Evolutionary conservation across 2,329 filamentous ascomycete genomes (phyloP), one percentile per base, ranked within the genome.

Genomic region (Trichoderma brevicompactum): DNA sequence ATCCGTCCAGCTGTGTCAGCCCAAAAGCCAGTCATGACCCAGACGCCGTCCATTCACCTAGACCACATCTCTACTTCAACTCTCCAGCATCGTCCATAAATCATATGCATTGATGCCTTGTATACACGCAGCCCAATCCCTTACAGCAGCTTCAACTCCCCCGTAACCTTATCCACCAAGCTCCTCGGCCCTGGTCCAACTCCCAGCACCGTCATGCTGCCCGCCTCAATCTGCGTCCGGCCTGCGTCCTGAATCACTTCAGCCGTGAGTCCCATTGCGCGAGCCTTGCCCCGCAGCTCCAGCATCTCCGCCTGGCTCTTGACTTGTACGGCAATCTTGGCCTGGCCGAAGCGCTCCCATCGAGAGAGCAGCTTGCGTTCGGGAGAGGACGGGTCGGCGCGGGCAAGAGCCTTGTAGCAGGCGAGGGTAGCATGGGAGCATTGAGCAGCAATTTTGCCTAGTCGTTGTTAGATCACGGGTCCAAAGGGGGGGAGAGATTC

Each of bases 391-490:
- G 85, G 79, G 60, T 83, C 79, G n/a, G 86, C 80, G 63, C 81
- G 79, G 65, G 87, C 79, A 69, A 96, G 87, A 66, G 88, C 82
- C 81, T 97, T 98, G 87, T 97, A 99, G 85, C 94, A 98, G 64
- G 94, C 94, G 65, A 99, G 88, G 3, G 94, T 97, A n/a, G 95
- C 95, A 79, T 98, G 95, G 56, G 90, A 91, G 79, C 91, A 94
- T 79, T 98, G 95, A 7, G 95, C 95, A 65, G 92, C 95, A 73
- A 98, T 97, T 84, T 99, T 99, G 73, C 94, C 94, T 61, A n/a
- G n/a, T 8, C 15, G 12, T 38, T 7, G 8, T 32, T 17, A 36
- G 7, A 6, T 9, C 15, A 53, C 3, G n/a, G 23, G 5, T 10
- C n/a, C 19, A 19, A 15, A 9, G 50, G 61, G 32, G 43, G 9